Evolutionary conservation across 2,329 filamentous ascomycete species (phyloP).

Genomic region (Sporothrix variecibatus): DNA sequence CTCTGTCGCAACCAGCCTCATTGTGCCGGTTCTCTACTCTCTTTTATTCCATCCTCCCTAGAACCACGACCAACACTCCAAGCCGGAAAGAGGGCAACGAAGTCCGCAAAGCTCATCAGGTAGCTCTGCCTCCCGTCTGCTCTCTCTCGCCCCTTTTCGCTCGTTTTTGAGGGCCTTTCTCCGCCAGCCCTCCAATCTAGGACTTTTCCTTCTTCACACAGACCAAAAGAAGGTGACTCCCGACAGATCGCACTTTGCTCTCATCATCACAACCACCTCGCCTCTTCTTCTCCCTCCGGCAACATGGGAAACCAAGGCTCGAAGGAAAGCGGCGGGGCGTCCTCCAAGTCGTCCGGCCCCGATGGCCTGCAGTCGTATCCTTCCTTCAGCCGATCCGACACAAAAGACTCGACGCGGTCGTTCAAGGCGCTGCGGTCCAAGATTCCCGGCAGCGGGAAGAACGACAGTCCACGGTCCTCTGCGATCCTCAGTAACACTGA

Average conservation of each 20-base stretch:
- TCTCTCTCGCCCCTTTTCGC: slow-evolving; percentile 22
- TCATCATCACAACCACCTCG: slow-evolving; percentile 30
- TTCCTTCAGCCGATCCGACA: slow-evolving; percentile 89
- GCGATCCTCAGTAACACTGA: slow-evolving; percentile 66
- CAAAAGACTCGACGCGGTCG: slow-evolving; percentile 86
- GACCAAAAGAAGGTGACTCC: neutral
- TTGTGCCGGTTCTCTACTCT: slow-evolving; percentile 49
- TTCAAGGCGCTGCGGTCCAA: slow-evolving; percentile 85
- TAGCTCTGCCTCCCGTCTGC: slow-evolving; percentile 19
- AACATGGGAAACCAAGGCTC: slow-evolving; percentile 77
- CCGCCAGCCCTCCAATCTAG: neutral
- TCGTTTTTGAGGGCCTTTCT: neutral
- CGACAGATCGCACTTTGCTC: neutral
- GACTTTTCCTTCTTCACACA: neutral
- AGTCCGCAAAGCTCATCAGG: neutral
- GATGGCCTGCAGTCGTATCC: slow-evolving; percentile 81
- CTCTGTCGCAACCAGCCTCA: slow-evolving; percentile 48
- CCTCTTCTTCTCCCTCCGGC: slow-evolving; percentile 30
- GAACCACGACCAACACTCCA: slow-evolving; percentile 31
- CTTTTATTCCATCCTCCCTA: slow-evolving; percentile 58
- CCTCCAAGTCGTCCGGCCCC: slow-evolving; percentile 53
- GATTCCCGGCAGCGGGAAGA: slow-evolving; percentile 72
- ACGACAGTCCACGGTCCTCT: slow-evolving; percentile 81
- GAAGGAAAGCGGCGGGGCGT: slow-evolving; percentile 54
- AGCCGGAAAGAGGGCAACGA: slow-evolving; percentile 24